Base-by-base conservation (phyloP, 805 yeast genomes). In the Zygosaccharomyces kombuchaensis region DNA sequence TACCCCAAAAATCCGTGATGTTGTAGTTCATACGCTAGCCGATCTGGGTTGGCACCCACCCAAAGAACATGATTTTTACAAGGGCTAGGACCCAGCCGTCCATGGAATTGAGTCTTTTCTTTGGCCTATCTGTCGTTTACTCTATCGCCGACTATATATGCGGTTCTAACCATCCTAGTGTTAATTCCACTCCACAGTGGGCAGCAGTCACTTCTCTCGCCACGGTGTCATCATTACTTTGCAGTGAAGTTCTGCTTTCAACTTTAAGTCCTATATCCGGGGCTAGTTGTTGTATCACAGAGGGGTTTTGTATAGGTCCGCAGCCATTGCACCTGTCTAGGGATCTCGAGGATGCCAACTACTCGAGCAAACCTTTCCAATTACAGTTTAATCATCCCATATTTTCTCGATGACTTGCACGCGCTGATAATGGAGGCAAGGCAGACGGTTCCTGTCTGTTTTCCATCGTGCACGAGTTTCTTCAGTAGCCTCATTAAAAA, bases 21-120 rank as follows among this genome's bases (percentile, higher is more conserved):
- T 61, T 87, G 42, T 87, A 84, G 58, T 88, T 81, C 60, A 80
- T 81, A 77, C 87, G 75, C 72, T 88, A 45, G 85, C 83, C 56
- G 87, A 87, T 62, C 70, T 87, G 58, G 77, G 90, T 1, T 72
- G 84, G 12, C 88, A 82, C 59, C 95, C 96, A 2, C 63, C 67
- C 10, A 93, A 87, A 55, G 70, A 90, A 50, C 75, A 82, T 53
- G 76, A 82, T 36, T 88, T n/a, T 59, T 87, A 85, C 61, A 84
- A 84, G 48, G 96, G 88, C 56, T 80, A 80, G 54, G 76, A 75
- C 49, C 96, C 87, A 58, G 80, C 79, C 21, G 77, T 84, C 6
- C 84, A 86, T 55, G 83, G 84, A 0, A 73, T 79, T 2, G 57
- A 71, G 2, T 81, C 87, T 88, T 88, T 58, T 79, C 81, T 30